Base-by-base conservation (phyloP, 202 grass and related monocot species). In the Dendrocalamus latiflorus region DNA sequence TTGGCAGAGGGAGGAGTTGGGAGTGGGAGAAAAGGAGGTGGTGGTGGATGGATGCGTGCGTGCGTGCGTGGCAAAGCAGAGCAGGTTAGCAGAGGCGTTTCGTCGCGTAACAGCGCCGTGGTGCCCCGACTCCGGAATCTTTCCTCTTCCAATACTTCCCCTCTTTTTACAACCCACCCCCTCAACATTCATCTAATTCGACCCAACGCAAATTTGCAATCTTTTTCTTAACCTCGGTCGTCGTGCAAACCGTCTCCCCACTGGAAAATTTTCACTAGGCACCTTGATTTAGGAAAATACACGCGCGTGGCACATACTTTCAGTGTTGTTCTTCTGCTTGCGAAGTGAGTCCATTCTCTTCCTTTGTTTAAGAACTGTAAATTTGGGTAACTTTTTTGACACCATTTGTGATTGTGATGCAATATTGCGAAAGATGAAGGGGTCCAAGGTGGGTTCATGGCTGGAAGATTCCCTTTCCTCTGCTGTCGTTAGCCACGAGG, bases 61-160 rank as follows among this genome's bases (percentile, higher is more conserved):
- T n/a, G n/a, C n/a, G n/a, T 12, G 44, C 34, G 34, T 33, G 33
- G 33, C 34, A 36, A 36, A 36, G 44, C 43, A 13, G 43, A 45
- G 43, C 43, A 13, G 44, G 11, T 10, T 12, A 44, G 44, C 91
- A 89, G 50, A 21, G 89, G 80, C 92, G 89, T 87, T 88, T 94
- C 92, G 86, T 94, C 92, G 92, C 92, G 89, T 91, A 94, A 89
- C 38, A 89, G 59, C 8, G 61, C 44, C 37, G 55, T 56, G 22
- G 77, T 49, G 72, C 56, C 62, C 68, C 85, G 85, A 44, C 70
- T 22, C 58, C 28, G 71, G 60, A 80, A 88, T 81, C 63, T 88
- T 81, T 51, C 54, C 68, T 43, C 36, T 2, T 25, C 1, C 6
- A 0, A 2, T 8, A 2, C 0, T 34, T 62, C 58, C 25, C 25